Base-by-base conservation (phyloP, 2,329 filamentous ascomycete species). In the Phialemonium atrogriseum region DNA sequence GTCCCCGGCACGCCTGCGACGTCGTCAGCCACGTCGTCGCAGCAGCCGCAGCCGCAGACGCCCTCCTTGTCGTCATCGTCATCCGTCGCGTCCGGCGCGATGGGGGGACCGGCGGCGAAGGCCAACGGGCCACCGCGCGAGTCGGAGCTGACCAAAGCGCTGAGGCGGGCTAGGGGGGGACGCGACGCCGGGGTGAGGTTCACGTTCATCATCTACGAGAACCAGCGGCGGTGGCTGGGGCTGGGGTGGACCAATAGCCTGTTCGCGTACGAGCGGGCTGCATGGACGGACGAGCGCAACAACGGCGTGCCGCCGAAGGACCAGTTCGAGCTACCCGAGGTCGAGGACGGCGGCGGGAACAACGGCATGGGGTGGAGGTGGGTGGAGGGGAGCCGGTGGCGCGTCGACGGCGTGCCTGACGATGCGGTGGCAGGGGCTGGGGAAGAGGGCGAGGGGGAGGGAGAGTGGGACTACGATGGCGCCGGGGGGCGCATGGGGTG, bases 251-350 rank as follows among this genome's bases (percentile, higher is more conserved):
- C 91, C 0, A 81, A 81, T 3, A 93, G 80, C 23, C 65, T 98
- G 39, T 86, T 98, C 43, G 79, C 87, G 0, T 93, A 95, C 48
- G 91, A 98, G 53, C 73, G 91, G 24, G 73, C 81, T 2, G 71
- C 88, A 1, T 98, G 91, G 89, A 95, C 91, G 1, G 91, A 98
- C 54, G 91, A 98, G 57, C 87, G 95, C 52, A 74, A 93, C 34
- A 94, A 94, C 39, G 52, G 79, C 0, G 81, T 85, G 4, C 79
- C 85, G 1, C 60, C 79, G 1, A 87, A 81, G 42, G 83, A 91
- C 25, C 72, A 73, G 26, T 77, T 77, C 41, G 71, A 76, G 46
- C 56, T 79, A 11, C 73, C 73, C 4, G 70, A 74, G 33, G 73
- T 77, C 1, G 73, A 77, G 41, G 71, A 78, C 33, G 68, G 68